Conservation (phyloP, 352 stramenopile species). For the Thalassiosira exigua region DNA sequence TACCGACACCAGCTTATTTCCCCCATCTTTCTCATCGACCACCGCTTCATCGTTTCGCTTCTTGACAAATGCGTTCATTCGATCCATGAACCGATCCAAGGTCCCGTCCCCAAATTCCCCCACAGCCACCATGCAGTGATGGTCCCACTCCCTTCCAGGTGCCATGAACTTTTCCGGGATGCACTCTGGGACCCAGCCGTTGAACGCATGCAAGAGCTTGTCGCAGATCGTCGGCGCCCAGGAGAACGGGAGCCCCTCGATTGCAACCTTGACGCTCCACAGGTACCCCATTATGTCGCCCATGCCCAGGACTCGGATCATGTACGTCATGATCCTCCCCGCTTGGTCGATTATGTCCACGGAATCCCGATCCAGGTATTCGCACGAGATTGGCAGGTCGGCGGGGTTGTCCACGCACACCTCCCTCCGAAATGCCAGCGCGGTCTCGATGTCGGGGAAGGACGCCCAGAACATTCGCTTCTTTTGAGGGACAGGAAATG, state of each 20-base stretch:
- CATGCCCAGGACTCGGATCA: constrained; percentile 69
- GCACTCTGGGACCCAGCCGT: constrained; percentile 59
- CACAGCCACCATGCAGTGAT: constrained; percentile 71
- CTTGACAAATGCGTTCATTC: constrained; percentile 68
- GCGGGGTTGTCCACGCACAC: constrained; percentile 74
- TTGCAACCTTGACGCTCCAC: constrained; percentile 71
- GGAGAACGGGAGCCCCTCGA: constrained; percentile 67
- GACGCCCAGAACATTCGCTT: constrained; percentile 76
- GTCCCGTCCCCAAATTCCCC: constrained; percentile 77
- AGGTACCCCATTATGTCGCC: constrained; percentile 61
- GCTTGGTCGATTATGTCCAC: constrained; percentile 80
- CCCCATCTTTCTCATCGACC: constrained; percentile 4
- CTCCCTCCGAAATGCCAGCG: constrained; percentile 67
- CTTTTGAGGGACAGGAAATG: constrained; percentile 65
- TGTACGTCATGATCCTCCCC: constrained; percentile 65
- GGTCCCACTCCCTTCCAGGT: constrained; percentile 60
- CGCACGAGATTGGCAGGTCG: constrained; percentile 74
- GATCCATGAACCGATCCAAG: constrained; percentile 66
- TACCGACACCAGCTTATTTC: constrained; percentile 47
- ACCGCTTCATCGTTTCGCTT: constrained; percentile 50
- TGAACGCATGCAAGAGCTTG: constrained; percentile 66
- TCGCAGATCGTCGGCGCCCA: constrained; percentile 64
- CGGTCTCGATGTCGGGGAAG: constrained; percentile 72
- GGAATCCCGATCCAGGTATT: constrained; percentile 81
- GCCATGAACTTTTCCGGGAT: constrained; percentile 63